Percentiles rank a stretch among this genome's conserved stretches.
Conservation (phyloP, 345 rosid species). For the Diplotaxis tenuifolia region DNA sequence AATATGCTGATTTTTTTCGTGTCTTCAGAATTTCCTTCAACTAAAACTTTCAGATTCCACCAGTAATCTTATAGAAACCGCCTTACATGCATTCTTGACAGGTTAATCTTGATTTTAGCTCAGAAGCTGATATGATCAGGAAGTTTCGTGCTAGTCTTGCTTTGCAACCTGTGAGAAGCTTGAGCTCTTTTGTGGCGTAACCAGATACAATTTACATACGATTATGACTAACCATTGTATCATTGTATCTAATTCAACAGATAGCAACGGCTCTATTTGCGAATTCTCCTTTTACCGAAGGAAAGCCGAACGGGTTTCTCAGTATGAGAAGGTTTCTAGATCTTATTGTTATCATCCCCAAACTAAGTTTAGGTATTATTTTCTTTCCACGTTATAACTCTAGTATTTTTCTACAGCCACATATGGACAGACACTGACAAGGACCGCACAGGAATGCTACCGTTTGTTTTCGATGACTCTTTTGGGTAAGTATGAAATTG, state of each 20-base stretch:
- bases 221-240: slow-evolving; percentile 28
- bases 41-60: background rate
- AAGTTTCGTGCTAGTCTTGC: slow-evolving; percentile 96
- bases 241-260: slow-evolving; percentile 49
- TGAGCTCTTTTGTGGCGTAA: slow-evolving; percentile 19
- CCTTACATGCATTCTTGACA: slow-evolving; percentile 24
- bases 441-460: slow-evolving; percentile 91
- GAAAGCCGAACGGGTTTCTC: slow-evolving; percentile 95
- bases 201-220: background rate
- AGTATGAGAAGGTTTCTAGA: slow-evolving; percentile 86
- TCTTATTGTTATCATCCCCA: background rate
- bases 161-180: slow-evolving; percentile 82
- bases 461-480: slow-evolving; percentile 86
- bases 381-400: slow-evolving; percentile 17
- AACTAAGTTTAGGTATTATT: background rate
- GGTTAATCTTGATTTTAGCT: slow-evolving; percentile 95
- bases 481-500: slow-evolving; percentile 65
- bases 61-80: background rate
- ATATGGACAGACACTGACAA: slow-evolving; percentile 94
- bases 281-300: slow-evolving; percentile 95
- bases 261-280: slow-evolving; percentile 98
- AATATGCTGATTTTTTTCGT: slow-evolving; percentile 14
- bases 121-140: slow-evolving; percentile 97
- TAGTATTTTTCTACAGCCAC: slow-evolving; percentile 58
- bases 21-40: background rate